A percentile compares a stretch with the other conserved stretches of the same genome.
These are phyloP conservation scores for Diplocarpon mali DNA, from an alignment of 2,329 filamentous ascomycete genomes.

Conservation along the genomic window DNA sequence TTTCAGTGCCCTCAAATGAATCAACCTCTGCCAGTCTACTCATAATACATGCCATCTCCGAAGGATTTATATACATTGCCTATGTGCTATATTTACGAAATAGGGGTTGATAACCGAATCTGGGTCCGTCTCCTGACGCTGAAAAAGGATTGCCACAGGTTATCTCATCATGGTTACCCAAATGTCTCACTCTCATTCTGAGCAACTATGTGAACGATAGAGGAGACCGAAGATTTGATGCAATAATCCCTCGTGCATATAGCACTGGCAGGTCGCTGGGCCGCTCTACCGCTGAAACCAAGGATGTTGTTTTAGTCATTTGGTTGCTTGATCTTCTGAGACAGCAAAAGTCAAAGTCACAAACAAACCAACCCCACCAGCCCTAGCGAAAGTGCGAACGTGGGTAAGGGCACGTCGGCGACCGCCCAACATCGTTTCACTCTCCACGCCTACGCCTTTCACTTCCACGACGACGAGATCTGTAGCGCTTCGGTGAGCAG, in stretches of 20 bases:
- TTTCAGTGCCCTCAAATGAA: too few species aligned
- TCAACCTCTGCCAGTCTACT: too few species aligned
- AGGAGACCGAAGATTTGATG: neutral
- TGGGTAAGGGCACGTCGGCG: neutral
- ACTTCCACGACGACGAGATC: neutral
- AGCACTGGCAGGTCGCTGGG: too few species aligned
- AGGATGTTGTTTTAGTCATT: too few species aligned
- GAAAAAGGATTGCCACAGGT: neutral
- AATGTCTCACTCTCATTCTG: neutral
- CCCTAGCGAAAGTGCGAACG: neutral
- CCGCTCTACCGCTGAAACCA: too few species aligned
- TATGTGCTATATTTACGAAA: too few species aligned
- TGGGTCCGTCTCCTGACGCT: neutral
- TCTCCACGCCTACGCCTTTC: neutral
- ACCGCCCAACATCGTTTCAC: neutral
- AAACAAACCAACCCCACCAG: neutral
- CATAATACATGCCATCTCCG: too few species aligned
- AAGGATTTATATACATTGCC: too few species aligned
- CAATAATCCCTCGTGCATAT: too few species aligned
- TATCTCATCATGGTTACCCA: neutral
- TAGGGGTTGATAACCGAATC: neutral
- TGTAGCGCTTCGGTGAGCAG: slow-evolving; percentile 1
- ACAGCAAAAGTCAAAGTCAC: slow-evolving; percentile 3
- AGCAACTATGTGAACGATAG: neutral
- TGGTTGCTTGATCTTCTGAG: neutral